Conservation (phyloP, 2,329 filamentous ascomycete species). For the Orbilia blumenaviensis region DNA sequence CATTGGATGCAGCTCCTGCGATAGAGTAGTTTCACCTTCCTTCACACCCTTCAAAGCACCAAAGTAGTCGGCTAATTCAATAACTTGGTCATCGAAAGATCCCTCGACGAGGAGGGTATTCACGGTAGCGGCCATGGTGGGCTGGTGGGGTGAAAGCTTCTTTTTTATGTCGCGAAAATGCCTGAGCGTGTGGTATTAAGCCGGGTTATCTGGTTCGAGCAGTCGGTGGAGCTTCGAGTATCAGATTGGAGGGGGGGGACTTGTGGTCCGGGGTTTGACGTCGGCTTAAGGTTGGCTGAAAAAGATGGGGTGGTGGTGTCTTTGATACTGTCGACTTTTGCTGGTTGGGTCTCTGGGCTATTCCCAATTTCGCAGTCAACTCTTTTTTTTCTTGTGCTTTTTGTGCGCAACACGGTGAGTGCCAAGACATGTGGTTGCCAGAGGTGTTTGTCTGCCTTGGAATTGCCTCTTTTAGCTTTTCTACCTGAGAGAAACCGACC, state of each 20-base stretch:
- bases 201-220: not conserved
- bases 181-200: not conserved
- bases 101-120: constrained; percentile 79
- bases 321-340: constrained; percentile 8
- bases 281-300: constrained; percentile 16
- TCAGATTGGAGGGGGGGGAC: not conserved
- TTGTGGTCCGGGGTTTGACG: not conserved
- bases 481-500: no score
- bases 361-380: constrained; percentile 52
- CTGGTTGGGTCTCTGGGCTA: constrained; percentile 32
- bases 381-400: constrained; percentile 44
- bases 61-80: constrained; percentile 94
- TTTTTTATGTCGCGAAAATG: not conserved
- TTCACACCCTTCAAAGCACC: constrained; percentile 80
- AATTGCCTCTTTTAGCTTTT: not conserved
- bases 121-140: constrained; percentile 59
- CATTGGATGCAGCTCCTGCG: constrained; percentile 74
- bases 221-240: constrained; percentile 8
- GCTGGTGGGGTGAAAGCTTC: constrained; percentile 20
- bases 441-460: not conserved
- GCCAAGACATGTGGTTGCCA: constrained; percentile 42
- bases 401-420: constrained; percentile 46
- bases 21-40: constrained; percentile 66
- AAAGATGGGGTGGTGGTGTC: constrained; percentile 18
- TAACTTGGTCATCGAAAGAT: constrained; percentile 75